Percentiles rank a stretch among this genome's conserved stretches.
phyloP scores from a whole-genome alignment of 352 stramenopile genomes.

The Pythium dissotocum region DNA sequence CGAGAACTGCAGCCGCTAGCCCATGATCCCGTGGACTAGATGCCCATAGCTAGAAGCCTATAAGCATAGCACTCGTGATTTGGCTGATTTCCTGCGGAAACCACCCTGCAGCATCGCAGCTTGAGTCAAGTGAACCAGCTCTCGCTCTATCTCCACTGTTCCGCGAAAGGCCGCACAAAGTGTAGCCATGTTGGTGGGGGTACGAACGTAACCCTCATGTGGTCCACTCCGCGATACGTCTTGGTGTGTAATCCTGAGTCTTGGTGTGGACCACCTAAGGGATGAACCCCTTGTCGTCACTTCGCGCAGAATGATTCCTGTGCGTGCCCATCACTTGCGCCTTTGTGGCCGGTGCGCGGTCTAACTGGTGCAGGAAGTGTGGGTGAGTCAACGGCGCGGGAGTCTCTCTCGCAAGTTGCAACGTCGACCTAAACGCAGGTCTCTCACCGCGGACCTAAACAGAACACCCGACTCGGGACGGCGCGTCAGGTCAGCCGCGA shows the following conservation, averaged over 20 bases:
- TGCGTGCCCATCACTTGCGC: conserved; percentile 2
- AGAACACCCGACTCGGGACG: background rate
- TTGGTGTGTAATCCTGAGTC: background rate
- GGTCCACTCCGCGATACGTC: background rate
- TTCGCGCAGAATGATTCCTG: conserved; percentile 1
- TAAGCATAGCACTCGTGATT: background rate
- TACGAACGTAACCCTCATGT: background rate
- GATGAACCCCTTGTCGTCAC: conserved; percentile 1
- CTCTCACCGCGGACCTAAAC: background rate
- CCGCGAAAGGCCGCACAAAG: background rate
- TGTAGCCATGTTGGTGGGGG: background rate
- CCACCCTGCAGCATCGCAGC: background rate
- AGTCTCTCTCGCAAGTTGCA: background rate
- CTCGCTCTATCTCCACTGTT: background rate
- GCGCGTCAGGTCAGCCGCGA: background rate
- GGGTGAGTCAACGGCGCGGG: background rate
- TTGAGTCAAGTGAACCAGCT: background rate
- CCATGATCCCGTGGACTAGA: background rate
- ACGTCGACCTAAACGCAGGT: background rate
- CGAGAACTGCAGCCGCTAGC: background rate
- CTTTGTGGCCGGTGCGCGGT: background rate
- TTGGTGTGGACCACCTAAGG: background rate
- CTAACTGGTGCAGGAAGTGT: background rate
- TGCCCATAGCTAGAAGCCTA: too few relatives aligned
- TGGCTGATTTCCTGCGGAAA: background rate